Conservation (phyloP, 1,284 basidiomycete genomes). For the Pulveroboletus sp. region DNA sequence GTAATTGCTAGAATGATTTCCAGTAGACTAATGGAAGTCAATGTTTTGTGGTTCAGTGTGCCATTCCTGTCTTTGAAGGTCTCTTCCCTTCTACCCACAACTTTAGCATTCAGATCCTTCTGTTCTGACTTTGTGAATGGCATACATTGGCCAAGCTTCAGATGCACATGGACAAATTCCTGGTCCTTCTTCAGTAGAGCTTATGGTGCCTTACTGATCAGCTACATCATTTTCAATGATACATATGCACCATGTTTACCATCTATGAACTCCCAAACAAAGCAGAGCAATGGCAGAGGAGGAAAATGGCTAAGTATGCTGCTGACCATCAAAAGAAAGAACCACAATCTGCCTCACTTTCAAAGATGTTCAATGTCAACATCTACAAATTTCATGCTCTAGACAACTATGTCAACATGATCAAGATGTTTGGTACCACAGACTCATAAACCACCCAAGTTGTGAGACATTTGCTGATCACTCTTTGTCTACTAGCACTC, state of each 20-base stretch:
- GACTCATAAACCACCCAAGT: conserved; percentile 1
- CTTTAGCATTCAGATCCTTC: background rate
- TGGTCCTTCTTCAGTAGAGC: background rate
- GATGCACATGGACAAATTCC: background rate
- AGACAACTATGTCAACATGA: conserved; percentile 3
- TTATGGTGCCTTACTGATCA: background rate
- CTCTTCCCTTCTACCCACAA: conserved; percentile 1
- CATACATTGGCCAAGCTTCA: conserved; percentile 5
- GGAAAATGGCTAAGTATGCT: background rate
- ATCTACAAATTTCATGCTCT: conserved; percentile 12
- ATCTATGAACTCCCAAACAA: background rate
- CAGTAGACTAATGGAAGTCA: background rate
- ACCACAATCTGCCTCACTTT: background rate
- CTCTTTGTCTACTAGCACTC: background rate
- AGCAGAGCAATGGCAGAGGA: background rate
- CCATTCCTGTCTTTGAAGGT: conserved; percentile 3
- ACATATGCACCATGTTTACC: background rate
- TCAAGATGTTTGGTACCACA: background rate
- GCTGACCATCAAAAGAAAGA: background rate
- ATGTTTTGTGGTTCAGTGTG: background rate
- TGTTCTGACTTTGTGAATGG: conserved; percentile 2
- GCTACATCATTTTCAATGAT: background rate
- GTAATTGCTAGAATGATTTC: background rate
- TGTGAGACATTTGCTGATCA: background rate
- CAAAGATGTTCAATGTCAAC: conserved; percentile 4